Percentiles rank a stretch among this genome's conserved stretches.
These are phyloP conservation scores for Spraguea lophii DNA, from an alignment of 371 early-diverging fungal genomes.

Conservation along the genomic window DNA sequence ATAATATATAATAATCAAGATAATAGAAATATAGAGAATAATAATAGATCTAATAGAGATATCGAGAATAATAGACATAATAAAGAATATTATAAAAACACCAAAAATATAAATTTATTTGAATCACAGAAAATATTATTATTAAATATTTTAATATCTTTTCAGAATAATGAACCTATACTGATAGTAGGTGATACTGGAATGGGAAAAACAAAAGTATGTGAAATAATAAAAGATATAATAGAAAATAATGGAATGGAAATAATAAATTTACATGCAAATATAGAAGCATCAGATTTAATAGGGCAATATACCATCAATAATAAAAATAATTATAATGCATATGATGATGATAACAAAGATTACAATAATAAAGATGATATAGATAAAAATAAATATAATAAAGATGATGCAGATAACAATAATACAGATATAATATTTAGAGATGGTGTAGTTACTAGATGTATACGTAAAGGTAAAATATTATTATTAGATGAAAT, in stretches of 20 bases:
- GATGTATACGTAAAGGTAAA: constrained; percentile 73
- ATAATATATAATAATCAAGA: too few relatives aligned
- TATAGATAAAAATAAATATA: not conserved
- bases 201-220: constrained; percentile 92
- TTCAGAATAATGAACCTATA: constrained; percentile 69
- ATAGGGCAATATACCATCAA: constrained; percentile 50
- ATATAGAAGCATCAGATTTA: constrained; percentile 83
- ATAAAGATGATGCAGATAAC: constrained; percentile 56
- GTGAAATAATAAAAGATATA: constrained; percentile 61
- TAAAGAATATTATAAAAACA: not conserved
- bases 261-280: constrained; percentile 84
- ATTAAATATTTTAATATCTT: constrained; percentile 59
- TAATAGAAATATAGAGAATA: not conserved
- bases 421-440: constrained; percentile 50
- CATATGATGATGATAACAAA: not conserved
- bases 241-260: constrained; percentile 52
- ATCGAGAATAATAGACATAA: not conserved
- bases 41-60: not conserved
- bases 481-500: constrained; percentile 94
- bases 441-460: constrained; percentile 62
- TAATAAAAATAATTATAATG: not conserved
- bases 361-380: not conserved
- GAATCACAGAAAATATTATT: constrained; percentile 54
- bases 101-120: constrained; percentile 20
- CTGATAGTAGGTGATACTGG: constrained; percentile 95